Evolutionary conservation across 1,284 basidiomycete genomes (phyloP).

Genomic region (Abortiporus biennis): DNA sequence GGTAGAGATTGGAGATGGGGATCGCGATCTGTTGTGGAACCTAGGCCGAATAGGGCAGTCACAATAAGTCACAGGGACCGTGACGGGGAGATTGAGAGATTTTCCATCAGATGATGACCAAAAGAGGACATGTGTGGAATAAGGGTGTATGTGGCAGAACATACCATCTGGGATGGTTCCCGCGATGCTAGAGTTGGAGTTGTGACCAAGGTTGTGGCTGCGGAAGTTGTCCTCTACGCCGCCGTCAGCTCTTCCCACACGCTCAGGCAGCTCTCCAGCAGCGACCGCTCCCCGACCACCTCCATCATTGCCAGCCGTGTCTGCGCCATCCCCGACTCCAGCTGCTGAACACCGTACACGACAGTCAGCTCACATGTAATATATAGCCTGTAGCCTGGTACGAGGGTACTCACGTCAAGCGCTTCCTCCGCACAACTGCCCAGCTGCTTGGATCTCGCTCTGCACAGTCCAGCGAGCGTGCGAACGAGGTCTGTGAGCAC

Average conservation of each 20-base stretch:
- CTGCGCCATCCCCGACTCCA: constrained; percentile 18
- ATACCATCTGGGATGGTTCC: no score
- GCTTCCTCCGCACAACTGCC: constrained; percentile 19
- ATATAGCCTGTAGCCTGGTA: not conserved
- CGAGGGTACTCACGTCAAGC: constrained; percentile 31
- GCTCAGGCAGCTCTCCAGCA: constrained; percentile 37
- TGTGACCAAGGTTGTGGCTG: not conserved
- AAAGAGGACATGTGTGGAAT: not conserved
- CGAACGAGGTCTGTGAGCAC: constrained; percentile 4
- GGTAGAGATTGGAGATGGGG: no score
- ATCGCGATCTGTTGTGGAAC: no score
- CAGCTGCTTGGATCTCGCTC: not conserved
- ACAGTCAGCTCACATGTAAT: not conserved
- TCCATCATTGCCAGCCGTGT: constrained; percentile 33
- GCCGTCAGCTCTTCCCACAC: constrained; percentile 27
- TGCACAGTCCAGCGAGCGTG: constrained; percentile 6
- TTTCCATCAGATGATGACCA: not conserved
- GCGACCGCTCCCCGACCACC: constrained; percentile 33
- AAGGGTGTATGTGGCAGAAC: no score
- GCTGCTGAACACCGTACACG: constrained; percentile 13
- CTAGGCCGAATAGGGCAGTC: no score
- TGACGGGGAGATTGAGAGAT: not conserved
- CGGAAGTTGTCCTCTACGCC: not conserved
- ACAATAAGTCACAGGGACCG: not conserved
- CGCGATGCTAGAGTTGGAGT: no score